Base-by-base conservation (phyloP, 2,329 filamentous ascomycete species). In the Neofusicoccum laricinum region DNA sequence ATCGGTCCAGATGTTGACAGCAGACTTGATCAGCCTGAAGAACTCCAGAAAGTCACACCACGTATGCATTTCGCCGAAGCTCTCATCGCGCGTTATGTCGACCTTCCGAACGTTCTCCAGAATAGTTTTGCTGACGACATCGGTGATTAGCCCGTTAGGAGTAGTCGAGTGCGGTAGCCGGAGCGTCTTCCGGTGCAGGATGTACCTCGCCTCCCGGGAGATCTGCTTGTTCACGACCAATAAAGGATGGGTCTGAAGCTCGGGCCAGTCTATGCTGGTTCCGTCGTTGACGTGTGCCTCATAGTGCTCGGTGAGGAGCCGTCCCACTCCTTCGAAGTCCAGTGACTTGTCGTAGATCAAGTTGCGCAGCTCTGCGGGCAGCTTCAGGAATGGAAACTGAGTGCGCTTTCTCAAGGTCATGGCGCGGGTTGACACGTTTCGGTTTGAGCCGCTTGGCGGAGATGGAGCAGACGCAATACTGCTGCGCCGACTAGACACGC, bases 311-410 rank as follows among this genome's bases (percentile, higher is more conserved):
- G 34, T 62, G 15, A 66, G 53, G 7, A 48, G 46, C 38, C 41
- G 32, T 10, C 19, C 41, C 25, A 62, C 49, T 11, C 65, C 65
- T 8, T 66, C 36, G 43, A 66, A 66, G 55, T 38, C 55, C 38
- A 66, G 48, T 10, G 32, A 15, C 12, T 17, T 3, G 4, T 34
- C 48, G 63, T 66, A 66, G 30, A 66, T 21, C 30, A 62, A 15
- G 41, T 64, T 61, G 30, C 65, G 65, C 21, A 66, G 15, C 41
- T 66, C 65, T 21, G 63, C 62, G 12, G 62, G 62, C 12, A 66
- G 51, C 30, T 30, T 15, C 8, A 65, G 63, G 36, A 66, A 65
- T 4, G 53, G 48, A 45, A 65, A 66, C 10, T 46, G 21, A 2
- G 53, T 48, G 38, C 62, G 65, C 48, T 21, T 58, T n/a, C n/a